Base-by-base conservation (phyloP, 2,329 filamentous ascomycete species). In the Gaeumannomyces sp. region DNA sequence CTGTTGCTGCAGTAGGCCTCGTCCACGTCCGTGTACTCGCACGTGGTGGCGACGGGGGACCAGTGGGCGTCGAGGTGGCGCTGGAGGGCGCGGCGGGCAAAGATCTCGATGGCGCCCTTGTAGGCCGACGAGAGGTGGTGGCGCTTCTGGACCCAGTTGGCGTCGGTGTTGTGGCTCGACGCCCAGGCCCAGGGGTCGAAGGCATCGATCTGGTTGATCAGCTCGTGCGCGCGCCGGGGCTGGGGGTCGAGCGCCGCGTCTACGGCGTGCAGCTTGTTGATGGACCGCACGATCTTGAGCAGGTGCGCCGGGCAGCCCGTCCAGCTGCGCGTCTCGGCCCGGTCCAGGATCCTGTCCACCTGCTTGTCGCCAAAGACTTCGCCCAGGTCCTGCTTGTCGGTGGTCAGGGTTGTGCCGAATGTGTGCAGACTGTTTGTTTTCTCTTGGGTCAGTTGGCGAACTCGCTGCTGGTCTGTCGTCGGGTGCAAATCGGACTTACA, bases 91-190 rank as follows among this genome's bases (percentile, higher is more conserved):
- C 63, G 62, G 27, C 31, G 29, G 1, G 62, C 59, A 59, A 65
- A 66, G 13, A 66, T 61, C 14, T 61, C 60, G 1, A 66, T 65
- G 57, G 66, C 61, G n/a, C 66, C 65, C 16, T 66, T 59, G 65
- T 59, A 66, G 35, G 63, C 61, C 59, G 61, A 64, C 25, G 65
- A 64, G 13, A 65, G 65, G 61, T 66, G 59, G 19, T 57, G 27
- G 25, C 60, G 60, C 8, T 28, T 50, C 27, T 45, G 60, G 7
- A 53, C 60, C 60, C 50, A 45, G n/a, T 38, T 29, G 25, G 60
- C 35, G 35, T 62, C 38, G 25, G 33, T 19, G 60, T 28, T 28
- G 35, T 16, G 25, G 14, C 19, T 53, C 8, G 60, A 25, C n/a
- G 60, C 60, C 60, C 60, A 62, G 25, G 38, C 35, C 14, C 35